Conservation (phyloP, 2,329 filamentous ascomycete species). For the Magnaporthiopsis incrustans region DNA sequence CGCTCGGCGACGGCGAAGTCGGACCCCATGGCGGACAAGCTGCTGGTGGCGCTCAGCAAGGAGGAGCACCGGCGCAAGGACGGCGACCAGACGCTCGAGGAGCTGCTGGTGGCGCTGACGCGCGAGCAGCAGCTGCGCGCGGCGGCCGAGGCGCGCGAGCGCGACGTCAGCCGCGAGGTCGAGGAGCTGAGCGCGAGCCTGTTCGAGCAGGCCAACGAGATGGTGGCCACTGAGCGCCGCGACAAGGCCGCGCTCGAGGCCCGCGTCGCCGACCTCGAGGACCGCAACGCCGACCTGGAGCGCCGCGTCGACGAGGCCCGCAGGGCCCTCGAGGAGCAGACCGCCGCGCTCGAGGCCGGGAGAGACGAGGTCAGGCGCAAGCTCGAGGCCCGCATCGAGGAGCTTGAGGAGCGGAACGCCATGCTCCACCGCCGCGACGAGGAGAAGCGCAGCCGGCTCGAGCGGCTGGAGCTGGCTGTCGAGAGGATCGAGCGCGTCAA, state of each 20-base stretch:
- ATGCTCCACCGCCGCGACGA: constrained; percentile 61
- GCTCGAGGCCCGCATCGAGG: constrained; percentile 59
- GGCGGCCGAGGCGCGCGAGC: constrained; percentile 60
- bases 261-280: constrained; percentile 57
- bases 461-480: constrained; percentile 63
- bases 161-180: constrained; percentile 61
- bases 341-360: constrained; percentile 48
- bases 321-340: constrained; percentile 61
- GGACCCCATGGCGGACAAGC: constrained; percentile 4
- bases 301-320: constrained; percentile 65
- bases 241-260: constrained; percentile 63
- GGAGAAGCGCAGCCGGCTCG: constrained; percentile 62
- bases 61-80: constrained; percentile 7
- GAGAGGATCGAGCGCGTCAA: constrained; percentile 63
- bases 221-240: constrained; percentile 70
- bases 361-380: constrained; percentile 13
- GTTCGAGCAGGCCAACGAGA: constrained; percentile 80
- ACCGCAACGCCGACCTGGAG: constrained; percentile 61
- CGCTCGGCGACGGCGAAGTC: constrained; percentile 15
- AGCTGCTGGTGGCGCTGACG: constrained; percentile 55
- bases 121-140: constrained; percentile 59
- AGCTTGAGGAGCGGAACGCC: constrained; percentile 45
- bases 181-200: constrained; percentile 69
- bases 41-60: constrained; percentile 9
- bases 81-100: constrained; percentile 25